phyloP scores from a whole-genome alignment of 2,329 filamentous ascomycete species.

The Colletotrichum aenigma region DNA sequence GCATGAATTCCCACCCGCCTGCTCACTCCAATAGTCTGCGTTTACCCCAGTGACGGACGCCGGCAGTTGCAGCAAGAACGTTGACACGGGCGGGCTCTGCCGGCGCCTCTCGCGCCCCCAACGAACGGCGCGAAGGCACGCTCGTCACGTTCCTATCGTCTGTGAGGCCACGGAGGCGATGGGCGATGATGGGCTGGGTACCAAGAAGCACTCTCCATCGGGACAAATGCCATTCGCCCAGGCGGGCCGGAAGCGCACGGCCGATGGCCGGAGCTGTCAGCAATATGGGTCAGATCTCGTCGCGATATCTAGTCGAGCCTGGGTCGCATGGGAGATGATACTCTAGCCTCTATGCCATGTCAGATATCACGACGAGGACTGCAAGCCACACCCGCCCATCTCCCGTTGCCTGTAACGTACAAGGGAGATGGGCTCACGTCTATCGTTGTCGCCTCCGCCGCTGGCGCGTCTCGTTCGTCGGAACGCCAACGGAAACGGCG shows the following conservation, averaged over 20 bases:
- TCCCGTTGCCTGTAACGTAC: not conserved
- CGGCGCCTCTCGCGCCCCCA: not conserved
- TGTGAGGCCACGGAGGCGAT: not conserved
- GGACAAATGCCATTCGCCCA: not conserved
- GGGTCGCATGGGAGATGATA: not conserved
- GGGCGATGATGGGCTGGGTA: not conserved
- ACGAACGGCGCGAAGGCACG: not conserved
- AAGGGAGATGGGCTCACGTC: not conserved
- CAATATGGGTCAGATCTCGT: not conserved
- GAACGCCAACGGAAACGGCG: not conserved
- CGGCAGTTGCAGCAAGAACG: not conserved
- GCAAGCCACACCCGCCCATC: not conserved
- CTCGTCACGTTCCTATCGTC: not conserved
- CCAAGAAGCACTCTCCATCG: not conserved
- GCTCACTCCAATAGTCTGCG: not conserved
- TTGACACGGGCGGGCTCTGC: not conserved
- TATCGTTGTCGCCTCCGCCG: not conserved
- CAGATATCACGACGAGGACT: not conserved
- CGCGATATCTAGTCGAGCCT: not conserved
- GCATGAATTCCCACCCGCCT: not conserved
- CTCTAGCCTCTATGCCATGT: not conserved
- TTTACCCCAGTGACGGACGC: not conserved
- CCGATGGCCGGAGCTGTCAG: not conserved
- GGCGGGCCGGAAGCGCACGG: not conserved
- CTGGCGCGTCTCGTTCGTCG: not conserved